phyloP scores from a whole-genome alignment of 2,329 filamentous ascomycete species.

The Chalara sp. region DNA sequence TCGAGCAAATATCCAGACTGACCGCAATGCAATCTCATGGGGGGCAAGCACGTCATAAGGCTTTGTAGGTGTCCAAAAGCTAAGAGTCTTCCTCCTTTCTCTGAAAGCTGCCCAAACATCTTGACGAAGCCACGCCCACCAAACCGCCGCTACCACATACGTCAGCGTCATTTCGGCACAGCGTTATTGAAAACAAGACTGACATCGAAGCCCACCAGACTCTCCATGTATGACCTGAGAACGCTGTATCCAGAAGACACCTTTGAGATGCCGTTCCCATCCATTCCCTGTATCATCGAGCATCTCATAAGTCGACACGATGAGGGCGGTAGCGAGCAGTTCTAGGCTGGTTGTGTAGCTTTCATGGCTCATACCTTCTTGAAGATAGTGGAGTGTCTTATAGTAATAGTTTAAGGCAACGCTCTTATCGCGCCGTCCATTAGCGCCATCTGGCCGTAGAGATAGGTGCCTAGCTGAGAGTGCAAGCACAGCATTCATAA shows the following conservation, averaged over 20 bases:
- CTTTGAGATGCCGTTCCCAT: constrained; percentile 58
- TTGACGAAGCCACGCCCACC: constrained; percentile 63
- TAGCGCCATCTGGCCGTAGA: no score
- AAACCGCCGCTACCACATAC: constrained; percentile 42
- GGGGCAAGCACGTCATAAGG: constrained; percentile 39
- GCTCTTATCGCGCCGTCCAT: constrained; percentile 26
- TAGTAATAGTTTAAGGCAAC: constrained; percentile 49
- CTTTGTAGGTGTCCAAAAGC: constrained; percentile 49
- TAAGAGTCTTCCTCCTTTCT: constrained; percentile 48
- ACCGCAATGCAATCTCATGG: constrained; percentile 45
- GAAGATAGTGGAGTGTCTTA: constrained; percentile 55
- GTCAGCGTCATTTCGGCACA: no score
- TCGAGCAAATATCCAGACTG: constrained; percentile 48
- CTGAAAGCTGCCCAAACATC: constrained; percentile 59
- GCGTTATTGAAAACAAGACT: no score
- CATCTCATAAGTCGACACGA: constrained; percentile 61
- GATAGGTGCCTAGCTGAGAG: background rate
- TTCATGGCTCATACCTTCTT: constrained; percentile 50
- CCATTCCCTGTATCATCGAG: constrained; percentile 46
- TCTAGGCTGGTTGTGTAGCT: constrained; percentile 52
- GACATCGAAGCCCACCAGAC: constrained; percentile 38
- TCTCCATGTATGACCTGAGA: constrained; percentile 55
- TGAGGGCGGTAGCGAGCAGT: constrained; percentile 49
- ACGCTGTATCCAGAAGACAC: constrained; percentile 60
- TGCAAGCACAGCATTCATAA: background rate